These are phyloP conservation scores for Daedaleopsis nitida DNA, from an alignment of 768 basidiomycete genomes.

Conservation along the genomic window DNA sequence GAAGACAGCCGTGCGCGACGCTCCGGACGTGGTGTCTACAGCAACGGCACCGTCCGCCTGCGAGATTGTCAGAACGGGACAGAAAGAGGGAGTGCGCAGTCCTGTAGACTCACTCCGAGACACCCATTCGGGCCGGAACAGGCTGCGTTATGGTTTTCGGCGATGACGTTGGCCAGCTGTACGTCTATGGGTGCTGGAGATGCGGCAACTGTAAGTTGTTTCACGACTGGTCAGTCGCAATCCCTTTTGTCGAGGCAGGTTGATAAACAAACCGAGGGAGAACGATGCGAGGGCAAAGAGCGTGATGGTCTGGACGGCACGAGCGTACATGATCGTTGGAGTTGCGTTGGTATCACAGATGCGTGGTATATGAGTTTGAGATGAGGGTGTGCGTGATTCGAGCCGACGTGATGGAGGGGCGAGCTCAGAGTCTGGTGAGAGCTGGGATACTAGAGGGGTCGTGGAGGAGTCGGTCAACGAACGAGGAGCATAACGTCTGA, in stretches of 20 bases:
- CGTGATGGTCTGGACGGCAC: conserved; percentile 13
- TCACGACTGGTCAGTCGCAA: no score
- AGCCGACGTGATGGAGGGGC: no score
- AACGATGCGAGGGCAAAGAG: conserved; percentile 7
- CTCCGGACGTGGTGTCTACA: conserved; percentile 1
- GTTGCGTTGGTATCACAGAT: neutral
- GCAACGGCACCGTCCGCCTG: conserved; percentile 1
- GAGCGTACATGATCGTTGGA: conserved; percentile 11
- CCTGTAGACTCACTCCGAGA: neutral
- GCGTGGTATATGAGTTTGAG: conserved; percentile 5
- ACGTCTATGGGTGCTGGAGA: conserved; percentile 10
- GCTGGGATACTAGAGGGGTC: no score
- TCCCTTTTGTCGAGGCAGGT: no score
- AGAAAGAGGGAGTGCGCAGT: no score
- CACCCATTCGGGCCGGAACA: conserved; percentile 12
- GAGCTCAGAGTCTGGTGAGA: no score
- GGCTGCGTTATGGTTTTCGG: conserved; percentile 2
- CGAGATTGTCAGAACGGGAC: neutral
- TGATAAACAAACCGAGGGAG: neutral
- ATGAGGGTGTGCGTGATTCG: no score
- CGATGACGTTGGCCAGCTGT: conserved; percentile 10
- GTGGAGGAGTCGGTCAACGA: conserved; percentile 11
- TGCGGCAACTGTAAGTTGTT: neutral
- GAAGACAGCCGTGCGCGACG: neutral
- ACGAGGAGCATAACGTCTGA: neutral